Conservation (phyloP, 2,329 filamentous ascomycete species). For the Epicoccum sorghinum region DNA sequence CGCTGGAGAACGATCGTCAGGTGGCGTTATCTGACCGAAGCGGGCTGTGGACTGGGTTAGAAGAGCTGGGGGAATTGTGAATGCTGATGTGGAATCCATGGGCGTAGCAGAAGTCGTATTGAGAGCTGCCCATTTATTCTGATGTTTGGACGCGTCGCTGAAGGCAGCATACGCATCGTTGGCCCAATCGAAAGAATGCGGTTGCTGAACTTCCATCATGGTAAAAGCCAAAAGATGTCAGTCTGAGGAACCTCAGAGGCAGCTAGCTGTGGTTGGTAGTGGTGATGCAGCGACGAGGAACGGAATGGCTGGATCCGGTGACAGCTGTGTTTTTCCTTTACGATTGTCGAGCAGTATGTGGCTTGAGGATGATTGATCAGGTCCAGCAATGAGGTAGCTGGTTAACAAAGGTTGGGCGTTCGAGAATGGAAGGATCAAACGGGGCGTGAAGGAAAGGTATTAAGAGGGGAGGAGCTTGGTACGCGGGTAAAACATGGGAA, state of each 20-base stretch:
- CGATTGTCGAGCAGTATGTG: too few relatives aligned
- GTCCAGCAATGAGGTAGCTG: too few relatives aligned
- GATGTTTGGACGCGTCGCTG: slow-evolving; percentile 14
- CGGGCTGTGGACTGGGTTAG: slow-evolving; percentile 38
- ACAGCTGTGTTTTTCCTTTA: neutral
- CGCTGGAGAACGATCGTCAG: slow-evolving; percentile 42
- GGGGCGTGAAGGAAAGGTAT: neutral
- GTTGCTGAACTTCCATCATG: slow-evolving; percentile 31
- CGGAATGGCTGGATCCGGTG: neutral
- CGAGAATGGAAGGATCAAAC: neutral
- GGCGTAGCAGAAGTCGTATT: slow-evolving; percentile 11
- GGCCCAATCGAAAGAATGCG: slow-evolving; percentile 35
- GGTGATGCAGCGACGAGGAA: too few relatives aligned
- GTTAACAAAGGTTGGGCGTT: neutral
- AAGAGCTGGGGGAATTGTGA: slow-evolving; percentile 39
- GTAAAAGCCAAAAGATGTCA: neutral
- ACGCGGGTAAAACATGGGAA: slow-evolving; percentile 9
- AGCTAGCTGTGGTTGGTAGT: neutral
- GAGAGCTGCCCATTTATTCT: slow-evolving; percentile 34
- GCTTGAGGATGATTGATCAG: too few relatives aligned
- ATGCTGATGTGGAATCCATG: slow-evolving; percentile 17
- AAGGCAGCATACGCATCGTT: slow-evolving; percentile 36
- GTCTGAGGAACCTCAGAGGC: too few relatives aligned
- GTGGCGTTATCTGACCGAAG: slow-evolving; percentile 46
- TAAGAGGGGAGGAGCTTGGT: slow-evolving; percentile 1